Percentiles rank a stretch among this genome's conserved stretches.
Conservation (phyloP, 2,329 filamentous ascomycete species). For the Aspergillus cejpii region DNA sequence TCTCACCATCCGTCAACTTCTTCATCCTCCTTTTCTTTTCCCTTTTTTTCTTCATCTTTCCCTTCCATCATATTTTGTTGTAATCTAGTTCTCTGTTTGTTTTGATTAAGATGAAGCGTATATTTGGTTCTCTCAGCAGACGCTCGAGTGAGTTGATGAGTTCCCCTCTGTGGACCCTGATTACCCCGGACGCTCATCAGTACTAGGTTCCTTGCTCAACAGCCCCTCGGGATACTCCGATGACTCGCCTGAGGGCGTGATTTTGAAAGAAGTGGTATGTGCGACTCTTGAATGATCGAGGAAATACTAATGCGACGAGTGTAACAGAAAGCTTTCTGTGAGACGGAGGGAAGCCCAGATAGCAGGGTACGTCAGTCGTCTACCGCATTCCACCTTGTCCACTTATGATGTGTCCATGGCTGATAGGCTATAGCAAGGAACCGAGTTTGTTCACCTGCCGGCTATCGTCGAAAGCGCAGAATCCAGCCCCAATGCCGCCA, state of each 20-base stretch:
- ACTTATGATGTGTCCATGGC: background rate
- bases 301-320: slow-evolving; percentile 3
- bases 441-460: slow-evolving; percentile 88
- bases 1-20: background rate
- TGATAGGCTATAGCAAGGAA: slow-evolving; percentile 50
- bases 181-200: slow-evolving; percentile 5
- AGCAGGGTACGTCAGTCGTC: slow-evolving; percentile 41
- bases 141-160: slow-evolving; percentile 26
- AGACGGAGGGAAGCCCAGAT: slow-evolving; percentile 57
- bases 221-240: slow-evolving; percentile 23
- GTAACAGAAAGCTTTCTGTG: slow-evolving; percentile 68
- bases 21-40: slow-evolving; percentile 3
- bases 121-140: slow-evolving; percentile 29
- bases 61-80: background rate
- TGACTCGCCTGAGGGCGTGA: slow-evolving; percentile 36
- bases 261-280: slow-evolving; percentile 40
- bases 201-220: slow-evolving; percentile 21
- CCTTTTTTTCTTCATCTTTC: slow-evolving; percentile 3
- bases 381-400: background rate
- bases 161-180: slow-evolving; percentile 5
- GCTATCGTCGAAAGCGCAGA: slow-evolving; percentile 92
- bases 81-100: background rate
- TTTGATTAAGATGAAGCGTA: slow-evolving; percentile 31
- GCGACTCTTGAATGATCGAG: background rate
- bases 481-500: slow-evolving; percentile 78